Conservation (phyloP, 306 rosid genomes). For the Psophocarpus tetragonolobus region DNA sequence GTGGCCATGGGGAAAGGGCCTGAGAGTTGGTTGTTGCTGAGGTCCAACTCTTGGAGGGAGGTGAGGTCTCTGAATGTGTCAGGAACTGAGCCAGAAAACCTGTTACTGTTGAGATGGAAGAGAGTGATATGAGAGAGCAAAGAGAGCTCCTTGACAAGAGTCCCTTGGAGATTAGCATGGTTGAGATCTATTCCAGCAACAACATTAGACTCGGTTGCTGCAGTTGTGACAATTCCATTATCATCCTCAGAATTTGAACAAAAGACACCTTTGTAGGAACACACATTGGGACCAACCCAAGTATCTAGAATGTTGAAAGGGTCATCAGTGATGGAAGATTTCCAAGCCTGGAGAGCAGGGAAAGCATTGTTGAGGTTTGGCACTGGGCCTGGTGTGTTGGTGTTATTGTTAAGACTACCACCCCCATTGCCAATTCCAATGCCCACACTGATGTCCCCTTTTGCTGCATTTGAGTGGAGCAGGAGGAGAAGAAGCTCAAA, state of each 20-base stretch:
- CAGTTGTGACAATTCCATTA: conserved; percentile 7
- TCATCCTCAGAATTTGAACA: conserved; percentile 49
- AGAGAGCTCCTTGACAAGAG: conserved; percentile 75
- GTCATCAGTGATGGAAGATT: conserved; percentile 81
- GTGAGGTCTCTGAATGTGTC: conserved; percentile 55
- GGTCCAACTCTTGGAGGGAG: conserved; percentile 72
- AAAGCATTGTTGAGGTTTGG: conserved; percentile 60
- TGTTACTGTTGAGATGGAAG: conserved; percentile 79
- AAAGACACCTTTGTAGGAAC: conserved; percentile 82
- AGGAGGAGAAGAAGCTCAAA: conserved; percentile 40
- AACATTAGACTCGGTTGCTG: conserved; percentile 40
- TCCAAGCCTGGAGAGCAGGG: conserved; percentile 88
- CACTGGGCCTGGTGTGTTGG: conserved; percentile 28
- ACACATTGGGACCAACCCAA: conserved; percentile 84
- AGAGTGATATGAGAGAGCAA: conserved; percentile 66
- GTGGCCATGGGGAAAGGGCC: conserved; percentile 67
- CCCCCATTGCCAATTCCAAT: conserved; percentile 34
- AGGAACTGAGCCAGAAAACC: conserved; percentile 72
- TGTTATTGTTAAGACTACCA: too few relatives aligned
- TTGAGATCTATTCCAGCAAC: conserved; percentile 92
- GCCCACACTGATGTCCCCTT: conserved; percentile 45
- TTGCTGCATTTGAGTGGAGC: conserved; percentile 30
- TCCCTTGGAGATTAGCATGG: conserved; percentile 85
- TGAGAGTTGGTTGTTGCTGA: conserved; percentile 85
- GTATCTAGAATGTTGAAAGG: conserved; percentile 55